phyloP scores from a whole-genome alignment of 2,329 filamentous ascomycete genomes.

The Metarhizium anisopliae region DNA sequence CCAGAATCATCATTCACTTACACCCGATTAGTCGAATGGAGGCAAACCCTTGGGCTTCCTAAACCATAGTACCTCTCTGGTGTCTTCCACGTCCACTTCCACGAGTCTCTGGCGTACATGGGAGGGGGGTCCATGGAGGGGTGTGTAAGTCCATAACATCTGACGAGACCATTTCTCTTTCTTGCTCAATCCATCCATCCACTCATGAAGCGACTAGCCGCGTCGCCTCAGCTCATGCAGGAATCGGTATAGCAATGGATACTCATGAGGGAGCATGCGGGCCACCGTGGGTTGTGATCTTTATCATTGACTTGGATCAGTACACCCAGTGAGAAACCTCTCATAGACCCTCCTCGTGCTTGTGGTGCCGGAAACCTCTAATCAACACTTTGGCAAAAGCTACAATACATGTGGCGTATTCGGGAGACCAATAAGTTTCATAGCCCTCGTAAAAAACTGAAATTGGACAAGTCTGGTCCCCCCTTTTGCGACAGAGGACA shows the following conservation, averaged over 20 bases:
- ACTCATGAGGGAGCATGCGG: background rate
- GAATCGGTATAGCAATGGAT: background rate
- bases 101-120: background rate
- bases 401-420: too few relatives aligned
- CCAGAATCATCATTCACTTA: background rate
- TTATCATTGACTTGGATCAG: background rate
- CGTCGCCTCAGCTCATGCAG: constrained; percentile 6
- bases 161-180: background rate
- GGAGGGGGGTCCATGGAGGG: background rate
- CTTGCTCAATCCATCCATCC: constrained; percentile 1
- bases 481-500: background rate
- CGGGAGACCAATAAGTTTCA: too few relatives aligned
- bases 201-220: constrained; percentile 1
- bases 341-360: background rate
- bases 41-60: background rate
- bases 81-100: background rate
- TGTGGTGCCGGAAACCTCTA: too few relatives aligned
- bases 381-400: too few relatives aligned
- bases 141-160: constrained; percentile 2
- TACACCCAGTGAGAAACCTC: background rate
- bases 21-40: background rate
- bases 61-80: background rate
- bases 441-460: too few relatives aligned
- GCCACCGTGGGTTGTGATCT: background rate
- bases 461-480: background rate